A percentile compares a stretch with the other conserved stretches of the same genome.
Evolutionary conservation across 805 yeast genomes (phyloP).

Genomic region (Sungouiella thailandica): DNA sequence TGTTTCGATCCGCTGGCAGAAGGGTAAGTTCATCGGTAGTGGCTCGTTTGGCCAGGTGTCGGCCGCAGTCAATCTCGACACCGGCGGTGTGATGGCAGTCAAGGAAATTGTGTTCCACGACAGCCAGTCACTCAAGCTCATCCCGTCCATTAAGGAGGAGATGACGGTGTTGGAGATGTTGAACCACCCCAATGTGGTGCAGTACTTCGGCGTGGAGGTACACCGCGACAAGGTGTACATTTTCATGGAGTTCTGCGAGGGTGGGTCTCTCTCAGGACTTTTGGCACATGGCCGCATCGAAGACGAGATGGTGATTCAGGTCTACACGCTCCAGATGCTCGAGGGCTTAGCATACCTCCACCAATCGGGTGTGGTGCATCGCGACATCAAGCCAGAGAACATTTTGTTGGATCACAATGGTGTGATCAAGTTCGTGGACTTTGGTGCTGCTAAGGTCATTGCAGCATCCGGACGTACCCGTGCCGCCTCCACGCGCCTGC

Average conservation of each 20-base stretch:
- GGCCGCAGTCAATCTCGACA: slow-evolving; percentile 87
- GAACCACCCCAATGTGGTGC: slow-evolving; percentile 94
- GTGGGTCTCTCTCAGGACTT: slow-evolving; percentile 84
- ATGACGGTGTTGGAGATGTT: slow-evolving; percentile 95
- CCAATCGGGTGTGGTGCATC: slow-evolving; percentile 91
- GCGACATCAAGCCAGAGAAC: slow-evolving; percentile 96
- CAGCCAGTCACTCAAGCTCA: slow-evolving; percentile 73
- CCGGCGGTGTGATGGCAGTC: slow-evolving; percentile 95
- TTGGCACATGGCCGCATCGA: slow-evolving; percentile 91
- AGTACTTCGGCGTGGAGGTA: slow-evolving; percentile 94
- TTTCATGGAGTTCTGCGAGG: slow-evolving; percentile 96
- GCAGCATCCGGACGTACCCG: slow-evolving; percentile 54
- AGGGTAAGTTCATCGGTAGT: slow-evolving; percentile 88
- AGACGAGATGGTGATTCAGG: slow-evolving; percentile 88
- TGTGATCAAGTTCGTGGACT: slow-evolving; percentile 91
- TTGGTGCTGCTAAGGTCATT: slow-evolving; percentile 93
- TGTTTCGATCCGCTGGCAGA: slow-evolving; percentile 95
- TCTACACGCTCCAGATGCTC: slow-evolving; percentile 84
- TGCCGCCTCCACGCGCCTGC: slow-evolving; percentile 4
- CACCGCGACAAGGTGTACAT: slow-evolving; percentile 92
- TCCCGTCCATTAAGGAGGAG: slow-evolving; percentile 89
- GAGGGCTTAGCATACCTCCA: slow-evolving; percentile 95
- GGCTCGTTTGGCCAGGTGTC: slow-evolving; percentile 95
- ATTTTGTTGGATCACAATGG: slow-evolving; percentile 87
- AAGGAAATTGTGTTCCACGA: slow-evolving; percentile 92